Base-by-base conservation (phyloP, 805 yeast genomes). In the Schwanniomyces polymorphus region DNA sequence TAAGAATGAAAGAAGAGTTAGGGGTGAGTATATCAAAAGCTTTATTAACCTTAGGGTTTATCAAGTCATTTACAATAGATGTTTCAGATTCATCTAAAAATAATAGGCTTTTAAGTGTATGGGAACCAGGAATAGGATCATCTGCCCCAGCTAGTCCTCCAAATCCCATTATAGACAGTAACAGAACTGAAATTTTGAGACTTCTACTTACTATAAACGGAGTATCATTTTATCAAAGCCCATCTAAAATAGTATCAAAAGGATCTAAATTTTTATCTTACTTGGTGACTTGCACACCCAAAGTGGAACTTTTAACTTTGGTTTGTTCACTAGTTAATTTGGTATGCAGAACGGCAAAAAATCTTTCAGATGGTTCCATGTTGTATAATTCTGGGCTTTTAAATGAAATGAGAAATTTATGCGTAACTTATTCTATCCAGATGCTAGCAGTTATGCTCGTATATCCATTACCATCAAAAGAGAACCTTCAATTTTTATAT, bases 41-140 rank as follows among this genome's bases (percentile, higher is more conserved):
- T 18, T 27, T 50, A 2, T 67, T 80, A 2, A 68, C 70, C 18
- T 62, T 85, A n/a, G 61, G 85, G 38, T 85, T 84, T 59, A 71
- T 74, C 33, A 70, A 75, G 9, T 81, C 80, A 1, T 86, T 86
- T 57, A 82, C 91, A 0, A 62, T 81, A 4, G 48, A 48, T 7
- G 7, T 38, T 10, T 18, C 43, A n/a, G 54, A 38, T 37, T 11
- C 39, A 44, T 26, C 21, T 27, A 46, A 48, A 38, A 38, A 26
- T 11, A 33, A 18, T 8, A 41, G 26, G 18, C 16, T 16, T 8
- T 17, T 41, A 26, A 43, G 27, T 41, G 38, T 86, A 1, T 91
- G 97, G 97, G 95, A 88, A 55, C 81, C 86, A 3, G 97, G 97
- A 5, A 75, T 91, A 27, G 91, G 89, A 2, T 61, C 70, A 3